These are phyloP conservation scores for Neoboletus magnificus DNA, from an alignment of 768 basidiomycete genomes.

Conservation along the genomic window DNA sequence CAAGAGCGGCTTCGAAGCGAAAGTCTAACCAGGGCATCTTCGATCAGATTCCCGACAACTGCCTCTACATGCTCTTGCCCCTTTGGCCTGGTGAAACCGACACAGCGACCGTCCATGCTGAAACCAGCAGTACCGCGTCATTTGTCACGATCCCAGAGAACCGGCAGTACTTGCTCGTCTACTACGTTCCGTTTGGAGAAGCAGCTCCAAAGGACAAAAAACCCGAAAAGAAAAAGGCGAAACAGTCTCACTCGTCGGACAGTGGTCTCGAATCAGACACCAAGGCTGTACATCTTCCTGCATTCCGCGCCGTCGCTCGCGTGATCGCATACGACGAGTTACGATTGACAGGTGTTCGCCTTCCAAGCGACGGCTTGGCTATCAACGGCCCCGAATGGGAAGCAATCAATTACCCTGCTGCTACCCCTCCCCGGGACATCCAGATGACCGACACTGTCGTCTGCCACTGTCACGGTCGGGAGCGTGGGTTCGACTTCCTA, in stretches of 20 bases:
- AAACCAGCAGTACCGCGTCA: constrained; percentile 30
- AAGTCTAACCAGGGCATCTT: constrained; percentile 43
- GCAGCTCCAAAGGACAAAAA: constrained; percentile 15
- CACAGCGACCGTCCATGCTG: constrained; percentile 30
- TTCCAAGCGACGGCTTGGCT: constrained; percentile 68
- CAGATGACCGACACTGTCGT: constrained; percentile 44
- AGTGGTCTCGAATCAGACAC: constrained; percentile 32
- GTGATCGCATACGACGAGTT: constrained; percentile 72
- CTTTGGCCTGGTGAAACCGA: constrained; percentile 82
- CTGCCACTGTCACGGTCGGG: constrained; percentile 59
- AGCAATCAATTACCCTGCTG: constrained; percentile 35
- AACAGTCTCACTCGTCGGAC: constrained; percentile 30
- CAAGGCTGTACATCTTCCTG: constrained; percentile 50
- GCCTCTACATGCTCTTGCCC: constrained; percentile 79
- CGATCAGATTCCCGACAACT: constrained; percentile 60
- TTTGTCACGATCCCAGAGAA: constrained; percentile 44
- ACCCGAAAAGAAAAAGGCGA: constrained; percentile 31
- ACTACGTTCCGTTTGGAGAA: constrained; percentile 60
- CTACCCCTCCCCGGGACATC: constrained; percentile 32
- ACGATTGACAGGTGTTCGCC: constrained; percentile 66
- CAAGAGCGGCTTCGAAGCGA: constrained; percentile 17
- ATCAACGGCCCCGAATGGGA: constrained; percentile 60
- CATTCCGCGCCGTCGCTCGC: constrained; percentile 74
- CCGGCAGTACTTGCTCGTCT: constrained; percentile 74
- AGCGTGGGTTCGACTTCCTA: constrained; percentile 72